A percentile compares a stretch with the other conserved stretches of the same genome.
Conservation (phyloP, 495 filamentous ascomycete genomes). For the Pseudoneurospora amorphoporcata region DNA sequence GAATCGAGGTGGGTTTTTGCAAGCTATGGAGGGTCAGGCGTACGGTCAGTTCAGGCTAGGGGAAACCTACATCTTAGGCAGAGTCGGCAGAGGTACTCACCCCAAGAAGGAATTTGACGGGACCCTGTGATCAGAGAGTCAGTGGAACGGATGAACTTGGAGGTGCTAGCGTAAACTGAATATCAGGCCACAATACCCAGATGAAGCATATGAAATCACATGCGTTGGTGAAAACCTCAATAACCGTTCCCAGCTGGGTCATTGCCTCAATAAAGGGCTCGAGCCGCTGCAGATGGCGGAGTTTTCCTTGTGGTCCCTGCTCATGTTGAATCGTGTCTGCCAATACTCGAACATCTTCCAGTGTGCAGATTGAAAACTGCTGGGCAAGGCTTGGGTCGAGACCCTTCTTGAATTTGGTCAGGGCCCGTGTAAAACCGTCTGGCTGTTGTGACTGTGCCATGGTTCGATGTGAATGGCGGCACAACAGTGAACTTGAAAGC, state of each 20-base stretch:
- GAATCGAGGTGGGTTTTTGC: neutral
- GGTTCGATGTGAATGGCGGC: neutral
- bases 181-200: neutral
- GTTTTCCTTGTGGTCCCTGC: neutral
- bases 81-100: neutral
- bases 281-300: neutral
- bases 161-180: neutral
- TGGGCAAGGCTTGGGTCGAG: neutral
- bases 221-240: neutral
- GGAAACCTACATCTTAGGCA: no score
- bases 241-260: neutral
- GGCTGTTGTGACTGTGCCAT: neutral
- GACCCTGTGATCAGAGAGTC: neutral
- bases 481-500: neutral
- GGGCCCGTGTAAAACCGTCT: neutral
- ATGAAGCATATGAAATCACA: neutral
- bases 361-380: neutral
- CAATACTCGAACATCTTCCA: neutral
- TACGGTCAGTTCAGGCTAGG: neutral
- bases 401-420: neutral
- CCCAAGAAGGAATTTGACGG: neutral
- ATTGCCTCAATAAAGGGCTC: neutral
- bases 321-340: neutral
- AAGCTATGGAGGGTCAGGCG: neutral
- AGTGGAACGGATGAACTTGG: neutral